A percentile compares a stretch with the other conserved stretches of the same genome.
Evolutionary conservation across 441 rosid genomes (phyloP).

Genomic region (Raphanus hybrid): DNA sequence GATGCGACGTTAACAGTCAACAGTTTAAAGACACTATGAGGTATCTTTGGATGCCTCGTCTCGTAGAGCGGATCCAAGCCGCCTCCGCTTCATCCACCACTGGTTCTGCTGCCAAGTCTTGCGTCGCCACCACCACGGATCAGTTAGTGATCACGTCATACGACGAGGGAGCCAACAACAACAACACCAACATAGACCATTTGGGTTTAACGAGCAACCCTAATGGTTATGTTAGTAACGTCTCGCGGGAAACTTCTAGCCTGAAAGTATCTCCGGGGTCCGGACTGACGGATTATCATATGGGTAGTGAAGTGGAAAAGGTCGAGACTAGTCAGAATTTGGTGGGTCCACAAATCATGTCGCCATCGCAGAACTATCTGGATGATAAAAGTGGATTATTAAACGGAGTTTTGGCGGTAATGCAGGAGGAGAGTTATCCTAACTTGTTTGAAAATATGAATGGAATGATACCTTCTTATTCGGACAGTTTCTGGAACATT

Average conservation of each 20-base stretch:
- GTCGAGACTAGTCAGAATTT: conserved; percentile 20
- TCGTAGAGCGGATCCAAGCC: conserved; percentile 88
- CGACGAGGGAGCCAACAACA: conserved; percentile 9
- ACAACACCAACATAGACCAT: conserved; percentile 42
- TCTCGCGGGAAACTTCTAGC: conserved; percentile 64
- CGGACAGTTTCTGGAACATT: conserved; percentile 63
- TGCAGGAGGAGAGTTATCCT: conserved; percentile 34
- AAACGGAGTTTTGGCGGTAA: conserved; percentile 33
- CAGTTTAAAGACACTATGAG: conserved; percentile 89
- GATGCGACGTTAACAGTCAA: conserved; percentile 96
- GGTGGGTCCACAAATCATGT: conserved; percentile 24
- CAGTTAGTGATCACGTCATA: conserved; percentile 4
- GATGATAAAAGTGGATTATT: conserved; percentile 46
- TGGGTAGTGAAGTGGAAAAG: conserved; percentile 12
- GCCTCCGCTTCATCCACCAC: conserved; percentile 35
- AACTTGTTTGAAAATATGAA: conserved; percentile 60
- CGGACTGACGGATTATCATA: conserved; percentile 52
- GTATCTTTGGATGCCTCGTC: conserved; percentile 92
- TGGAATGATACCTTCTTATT: conserved; percentile 33
- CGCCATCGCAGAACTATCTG: conserved; percentile 47
- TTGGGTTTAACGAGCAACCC: conserved; percentile 22
- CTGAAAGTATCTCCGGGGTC: conserved; percentile 60
- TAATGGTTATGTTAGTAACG: conserved; percentile 10
- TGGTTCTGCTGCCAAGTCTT: conserved; percentile 32
- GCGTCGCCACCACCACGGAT: conserved; percentile 30